Conservation (phyloP, 1,284 basidiomycete species). For the Caloboletus firmus region DNA sequence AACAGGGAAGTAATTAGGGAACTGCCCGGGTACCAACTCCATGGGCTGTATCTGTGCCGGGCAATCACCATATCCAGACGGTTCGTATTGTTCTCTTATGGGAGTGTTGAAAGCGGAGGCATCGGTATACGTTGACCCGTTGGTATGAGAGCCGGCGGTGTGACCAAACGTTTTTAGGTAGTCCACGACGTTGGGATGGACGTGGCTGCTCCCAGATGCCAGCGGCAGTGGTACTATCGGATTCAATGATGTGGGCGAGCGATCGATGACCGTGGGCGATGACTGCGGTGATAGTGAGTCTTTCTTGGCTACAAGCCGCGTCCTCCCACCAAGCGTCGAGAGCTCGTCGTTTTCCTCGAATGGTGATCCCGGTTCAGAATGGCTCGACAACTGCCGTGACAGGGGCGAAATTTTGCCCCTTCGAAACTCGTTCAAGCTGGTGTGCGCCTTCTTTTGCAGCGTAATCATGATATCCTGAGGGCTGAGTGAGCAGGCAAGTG, state of each 20-base stretch:
- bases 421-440: conserved; percentile 60
- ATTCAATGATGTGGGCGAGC: conserved; percentile 67
- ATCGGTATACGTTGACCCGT: conserved; percentile 27
- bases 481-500: conserved; percentile 9
- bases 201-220: conserved; percentile 40
- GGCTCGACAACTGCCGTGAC: conserved; percentile 39
- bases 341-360: conserved; percentile 68
- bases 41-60: conserved; percentile 31
- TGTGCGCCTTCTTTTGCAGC: conserved; percentile 58
- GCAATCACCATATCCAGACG: conserved; percentile 26
- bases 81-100: conserved; percentile 30
- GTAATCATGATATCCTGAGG: conserved; percentile 46
- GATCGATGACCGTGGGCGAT: conserved; percentile 51
- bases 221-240: conserved; percentile 63
- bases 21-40: conserved; percentile 37
- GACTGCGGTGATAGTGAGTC: conserved; percentile 52
- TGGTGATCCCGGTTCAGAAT: conserved; percentile 49
- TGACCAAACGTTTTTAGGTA: conserved; percentile 65
- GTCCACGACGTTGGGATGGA: conserved; percentile 61
- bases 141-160: conserved; percentile 27
- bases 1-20: conserved; percentile 74
- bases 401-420: conserved; percentile 54
- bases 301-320: conserved; percentile 66
- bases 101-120: conserved; percentile 29
- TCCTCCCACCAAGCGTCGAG: conserved; percentile 67